phyloP scores from a whole-genome alignment of 75 land plant species.

The Cryptomeria japonica region DNA sequence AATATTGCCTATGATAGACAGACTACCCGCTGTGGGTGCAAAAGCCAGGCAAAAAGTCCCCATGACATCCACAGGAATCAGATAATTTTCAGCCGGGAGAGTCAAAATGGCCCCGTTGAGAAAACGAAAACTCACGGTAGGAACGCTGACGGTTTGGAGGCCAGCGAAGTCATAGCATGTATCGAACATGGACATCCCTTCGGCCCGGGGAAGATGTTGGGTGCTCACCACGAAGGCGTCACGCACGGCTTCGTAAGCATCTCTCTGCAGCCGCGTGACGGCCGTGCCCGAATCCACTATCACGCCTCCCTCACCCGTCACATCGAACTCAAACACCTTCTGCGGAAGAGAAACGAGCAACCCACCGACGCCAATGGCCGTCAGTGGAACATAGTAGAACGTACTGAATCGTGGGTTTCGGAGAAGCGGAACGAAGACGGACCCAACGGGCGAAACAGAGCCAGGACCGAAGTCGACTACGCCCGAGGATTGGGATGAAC shows the following conservation, averaged over 20 bases:
- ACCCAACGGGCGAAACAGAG: constrained; percentile 33
- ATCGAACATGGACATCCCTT: constrained; percentile 11
- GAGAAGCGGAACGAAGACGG: constrained; percentile 55
- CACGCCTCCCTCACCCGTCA: constrained; percentile 54
- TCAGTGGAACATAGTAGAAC: constrained; percentile 75
- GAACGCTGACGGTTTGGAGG: constrained; percentile 52
- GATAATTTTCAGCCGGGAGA: constrained; percentile 63
- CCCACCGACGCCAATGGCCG: constrained; percentile 77
- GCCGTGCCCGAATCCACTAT: constrained; percentile 83
- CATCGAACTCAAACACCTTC: constrained; percentile 28
- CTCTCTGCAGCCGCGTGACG: constrained; percentile 60
- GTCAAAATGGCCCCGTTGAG: constrained; percentile 44
- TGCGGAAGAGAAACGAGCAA: constrained; percentile 48
- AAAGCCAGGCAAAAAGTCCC: constrained; percentile 81
- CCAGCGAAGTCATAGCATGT: constrained; percentile 54
- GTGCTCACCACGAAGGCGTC: constrained; percentile 51
- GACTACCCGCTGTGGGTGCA: constrained; percentile 48
- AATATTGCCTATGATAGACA: constrained; percentile 84
- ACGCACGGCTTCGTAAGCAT: constrained; percentile 53
- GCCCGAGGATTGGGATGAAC: constrained; percentile 34
- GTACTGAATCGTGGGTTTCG: constrained; percentile 58
- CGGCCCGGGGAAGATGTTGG: constrained; percentile 21
- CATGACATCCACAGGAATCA: constrained; percentile 58
- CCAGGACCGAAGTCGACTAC: constrained; percentile 50
- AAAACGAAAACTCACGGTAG: constrained; percentile 68